Conservation (phyloP, 1,284 basidiomycete species). For the Crucibulum cyathiforme region DNA sequence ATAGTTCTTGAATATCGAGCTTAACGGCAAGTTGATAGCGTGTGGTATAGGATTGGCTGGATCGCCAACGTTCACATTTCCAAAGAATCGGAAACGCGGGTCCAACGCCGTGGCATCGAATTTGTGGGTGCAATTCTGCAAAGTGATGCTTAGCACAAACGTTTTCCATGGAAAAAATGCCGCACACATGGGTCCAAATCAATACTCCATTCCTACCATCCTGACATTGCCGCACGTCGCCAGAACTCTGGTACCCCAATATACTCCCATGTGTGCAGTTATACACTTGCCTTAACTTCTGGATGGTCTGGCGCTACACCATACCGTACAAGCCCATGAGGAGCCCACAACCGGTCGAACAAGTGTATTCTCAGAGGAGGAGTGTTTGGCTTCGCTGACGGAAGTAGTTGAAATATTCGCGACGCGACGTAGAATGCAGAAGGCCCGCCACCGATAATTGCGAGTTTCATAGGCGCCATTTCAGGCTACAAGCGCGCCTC, state of each 20-base stretch:
- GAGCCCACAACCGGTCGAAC: slow-evolving; percentile 93
- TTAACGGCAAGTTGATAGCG: slow-evolving; percentile 61
- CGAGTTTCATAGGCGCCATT: slow-evolving; percentile 62
- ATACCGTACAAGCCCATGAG: slow-evolving; percentile 94
- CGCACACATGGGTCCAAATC: slow-evolving; percentile 9
- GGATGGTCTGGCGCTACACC: slow-evolving; percentile 99
- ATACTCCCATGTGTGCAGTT: too few species aligned
- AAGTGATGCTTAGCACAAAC: slow-evolving; percentile 3
- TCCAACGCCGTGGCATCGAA: slow-evolving; percentile 83
- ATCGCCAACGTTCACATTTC: slow-evolving; percentile 82
- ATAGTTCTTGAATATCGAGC: slow-evolving; percentile 69
- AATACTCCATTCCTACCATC: too few species aligned
- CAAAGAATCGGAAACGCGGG: slow-evolving; percentile 86
- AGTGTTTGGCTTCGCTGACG: slow-evolving; percentile 43
- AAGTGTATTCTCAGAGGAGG: slow-evolving; percentile 76
- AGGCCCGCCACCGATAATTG: slow-evolving; percentile 89
- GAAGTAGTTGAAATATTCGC: slow-evolving; percentile 72
- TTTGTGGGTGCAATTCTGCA: slow-evolving; percentile 95
- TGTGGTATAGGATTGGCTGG: slow-evolving; percentile 48
- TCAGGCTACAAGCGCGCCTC: too few species aligned
- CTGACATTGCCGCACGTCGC: too few species aligned
- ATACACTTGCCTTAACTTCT: slow-evolving; percentile 94
- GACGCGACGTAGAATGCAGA: slow-evolving; percentile 96
- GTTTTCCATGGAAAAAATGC: slow-evolving; percentile 4
- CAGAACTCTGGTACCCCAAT: too few species aligned